Evolutionary conservation across 352 stramenopile species (phyloP).

Genomic region (Elongisporangium senticosum): DNA sequence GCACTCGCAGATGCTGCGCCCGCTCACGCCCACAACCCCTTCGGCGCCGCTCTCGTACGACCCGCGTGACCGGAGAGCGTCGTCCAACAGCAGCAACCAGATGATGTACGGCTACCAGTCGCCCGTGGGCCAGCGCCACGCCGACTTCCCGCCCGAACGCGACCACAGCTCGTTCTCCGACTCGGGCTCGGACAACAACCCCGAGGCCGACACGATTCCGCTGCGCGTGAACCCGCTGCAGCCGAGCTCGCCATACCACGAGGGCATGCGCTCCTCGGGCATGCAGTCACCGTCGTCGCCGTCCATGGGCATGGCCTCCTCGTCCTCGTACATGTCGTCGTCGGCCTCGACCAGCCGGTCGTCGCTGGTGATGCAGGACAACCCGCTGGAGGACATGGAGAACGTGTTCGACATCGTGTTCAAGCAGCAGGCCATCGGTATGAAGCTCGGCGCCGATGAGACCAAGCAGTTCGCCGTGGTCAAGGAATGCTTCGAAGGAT

Average conservation of each 20-base stretch:
- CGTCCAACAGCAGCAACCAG: background rate
- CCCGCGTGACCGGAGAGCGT: background rate
- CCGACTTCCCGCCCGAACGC: slow-evolving; percentile 14
- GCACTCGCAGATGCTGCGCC: background rate
- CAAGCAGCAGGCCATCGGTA: slow-evolving; percentile 78
- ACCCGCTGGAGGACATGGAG: slow-evolving; percentile 54
- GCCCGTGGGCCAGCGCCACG: slow-evolving; percentile 2
- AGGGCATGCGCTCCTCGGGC: background rate
- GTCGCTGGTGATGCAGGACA: slow-evolving; percentile 15
- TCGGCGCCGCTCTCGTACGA: background rate
- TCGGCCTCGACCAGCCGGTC: slow-evolving; percentile 1
- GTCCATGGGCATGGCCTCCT: slow-evolving; percentile 14
- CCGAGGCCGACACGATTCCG: slow-evolving; percentile 19
- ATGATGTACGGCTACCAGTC: slow-evolving; percentile 2
- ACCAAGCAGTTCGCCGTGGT: slow-evolving; percentile 70
- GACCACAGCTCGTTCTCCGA: slow-evolving; percentile 41
- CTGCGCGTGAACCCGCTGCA: slow-evolving; percentile 12
- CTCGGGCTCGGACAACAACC: slow-evolving; percentile 47
- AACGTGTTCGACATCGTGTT: slow-evolving; percentile 85
- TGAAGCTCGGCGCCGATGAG: slow-evolving; percentile 75
- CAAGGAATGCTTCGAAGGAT: slow-evolving; percentile 77
- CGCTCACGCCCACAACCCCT: background rate
- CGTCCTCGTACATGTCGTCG: slow-evolving; percentile 7
- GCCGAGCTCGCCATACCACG: slow-evolving; percentile 9
- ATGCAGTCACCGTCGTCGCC: slow-evolving; percentile 12